Conservation (phyloP, 2,329 filamentous ascomycete species). For the Nemania serpens region DNA sequence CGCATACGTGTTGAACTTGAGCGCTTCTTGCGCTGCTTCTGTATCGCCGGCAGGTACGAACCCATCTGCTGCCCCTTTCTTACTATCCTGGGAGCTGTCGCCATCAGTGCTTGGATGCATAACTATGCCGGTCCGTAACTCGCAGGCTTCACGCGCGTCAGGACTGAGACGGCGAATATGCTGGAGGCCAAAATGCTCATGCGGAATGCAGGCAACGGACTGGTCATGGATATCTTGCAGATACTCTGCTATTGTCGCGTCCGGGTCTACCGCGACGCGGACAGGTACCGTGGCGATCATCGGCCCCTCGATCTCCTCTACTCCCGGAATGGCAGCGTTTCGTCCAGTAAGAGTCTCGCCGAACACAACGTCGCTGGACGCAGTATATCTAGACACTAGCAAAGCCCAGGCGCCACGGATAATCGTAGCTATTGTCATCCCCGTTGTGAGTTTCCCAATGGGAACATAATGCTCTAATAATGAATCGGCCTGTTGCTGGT, state of each 20-base stretch:
- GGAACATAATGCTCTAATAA: constrained; percentile 58
- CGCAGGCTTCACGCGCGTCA: constrained; percentile 60
- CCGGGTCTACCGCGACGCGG: constrained; percentile 51
- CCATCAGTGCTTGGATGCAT: constrained; percentile 52
- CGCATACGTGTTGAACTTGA: constrained; percentile 64
- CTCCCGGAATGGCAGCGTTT: constrained; percentile 52
- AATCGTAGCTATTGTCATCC: constrained; percentile 58
- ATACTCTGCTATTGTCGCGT: constrained; percentile 53
- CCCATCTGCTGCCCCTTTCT: constrained; percentile 51
- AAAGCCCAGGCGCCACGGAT: constrained; percentile 65
- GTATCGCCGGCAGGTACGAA: constrained; percentile 60
- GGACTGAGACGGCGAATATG: constrained; percentile 61
- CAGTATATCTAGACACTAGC: constrained; percentile 57
- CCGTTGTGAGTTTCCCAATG: constrained; percentile 40
- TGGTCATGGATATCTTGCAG: constrained; percentile 61
- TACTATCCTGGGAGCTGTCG: constrained; percentile 33
- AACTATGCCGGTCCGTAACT: constrained; percentile 59
- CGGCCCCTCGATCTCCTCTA: constrained; percentile 62
- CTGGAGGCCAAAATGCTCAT: constrained; percentile 67
- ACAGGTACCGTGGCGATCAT: constrained; percentile 66
- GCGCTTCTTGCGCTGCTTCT: constrained; percentile 63
- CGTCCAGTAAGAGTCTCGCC: constrained; percentile 64
- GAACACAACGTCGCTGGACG: constrained; percentile 59
- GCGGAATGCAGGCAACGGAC: constrained; percentile 61
- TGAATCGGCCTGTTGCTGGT: constrained; percentile 57